These are phyloP conservation scores for Curvularia hawaiiensis DNA, from an alignment of 2,329 filamentous ascomycete genomes.

Conservation along the genomic window DNA sequence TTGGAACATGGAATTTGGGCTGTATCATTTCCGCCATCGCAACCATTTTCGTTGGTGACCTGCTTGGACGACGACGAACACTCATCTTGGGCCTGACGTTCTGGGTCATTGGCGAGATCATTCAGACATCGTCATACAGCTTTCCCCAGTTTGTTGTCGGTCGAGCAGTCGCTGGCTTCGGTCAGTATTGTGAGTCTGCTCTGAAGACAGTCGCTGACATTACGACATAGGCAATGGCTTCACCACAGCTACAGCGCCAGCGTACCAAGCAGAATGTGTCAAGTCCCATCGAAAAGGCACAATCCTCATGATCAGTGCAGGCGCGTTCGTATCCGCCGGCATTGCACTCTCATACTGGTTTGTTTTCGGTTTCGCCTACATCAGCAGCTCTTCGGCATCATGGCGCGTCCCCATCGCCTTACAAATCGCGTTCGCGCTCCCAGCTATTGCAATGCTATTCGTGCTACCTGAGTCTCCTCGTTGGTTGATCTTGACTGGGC, in stretches of 20 bases:
- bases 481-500: conserved; percentile 63
- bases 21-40: conserved; percentile 63
- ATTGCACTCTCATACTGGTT: conserved; percentile 60
- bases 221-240: conserved; percentile 54
- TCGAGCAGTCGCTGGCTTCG: conserved; percentile 55
- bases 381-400: conserved; percentile 37
- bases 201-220: background rate
- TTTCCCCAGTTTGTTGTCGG: conserved; percentile 59
- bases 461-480: conserved; percentile 63
- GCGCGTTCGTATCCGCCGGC: conserved; percentile 56
- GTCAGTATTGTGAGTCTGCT: conserved; percentile 38
- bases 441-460: conserved; percentile 59
- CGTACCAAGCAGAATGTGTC: conserved; percentile 59
- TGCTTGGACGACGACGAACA: conserved; percentile 55
- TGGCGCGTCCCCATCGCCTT: conserved; percentile 64
- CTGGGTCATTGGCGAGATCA: conserved; percentile 56
- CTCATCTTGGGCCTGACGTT: conserved; percentile 56
- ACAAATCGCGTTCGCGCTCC: conserved; percentile 61
- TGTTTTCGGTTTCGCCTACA: conserved; percentile 58
- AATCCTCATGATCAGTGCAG: conserved; percentile 55
- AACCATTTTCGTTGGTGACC: conserved; percentile 57
- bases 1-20: conserved; percentile 51
- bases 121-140: conserved; percentile 55
- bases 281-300: conserved; percentile 52
- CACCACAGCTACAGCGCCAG: conserved; percentile 58